phyloP scores from a whole-genome alignment of 164 flowering plant genomes.

The Houttuynia cordata region DNA sequence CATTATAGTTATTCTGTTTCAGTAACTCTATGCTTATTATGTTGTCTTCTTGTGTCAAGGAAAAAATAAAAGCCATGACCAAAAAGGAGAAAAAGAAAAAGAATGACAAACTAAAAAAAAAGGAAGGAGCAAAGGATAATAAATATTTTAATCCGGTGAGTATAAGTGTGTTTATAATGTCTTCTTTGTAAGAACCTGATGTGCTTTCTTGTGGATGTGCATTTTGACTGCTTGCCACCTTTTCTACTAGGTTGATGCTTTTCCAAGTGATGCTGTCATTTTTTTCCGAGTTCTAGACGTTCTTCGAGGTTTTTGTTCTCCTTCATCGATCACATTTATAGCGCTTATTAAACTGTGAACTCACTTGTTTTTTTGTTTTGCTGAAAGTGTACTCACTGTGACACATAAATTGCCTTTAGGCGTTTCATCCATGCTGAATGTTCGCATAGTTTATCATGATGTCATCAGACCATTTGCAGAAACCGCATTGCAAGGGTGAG shows the following conservation, averaged over 20 bases:
- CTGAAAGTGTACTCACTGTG: slow-evolving; percentile 8
- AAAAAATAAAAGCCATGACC: slow-evolving; percentile 46
- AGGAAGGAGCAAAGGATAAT: slow-evolving; percentile 63
- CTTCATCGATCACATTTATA: neutral
- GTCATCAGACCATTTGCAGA: slow-evolving; percentile 99
- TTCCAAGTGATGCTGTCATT: slow-evolving; percentile 95
- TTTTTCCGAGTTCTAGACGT: slow-evolving; percentile 82
- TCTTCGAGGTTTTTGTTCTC: slow-evolving; percentile 62
- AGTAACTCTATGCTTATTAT: slow-evolving; percentile 4
- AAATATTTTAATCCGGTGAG: slow-evolving; percentile 89
- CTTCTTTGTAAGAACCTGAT: neutral
- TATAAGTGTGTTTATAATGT: slow-evolving; percentile 1
- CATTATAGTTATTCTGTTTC: neutral
- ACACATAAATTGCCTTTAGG: slow-evolving; percentile 32
- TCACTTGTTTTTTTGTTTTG: too few relatives aligned
- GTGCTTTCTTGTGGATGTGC: neutral
- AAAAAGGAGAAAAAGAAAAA: slow-evolving; percentile 64
- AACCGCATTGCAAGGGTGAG: slow-evolving; percentile 71
- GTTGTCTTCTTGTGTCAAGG: slow-evolving; percentile 28
- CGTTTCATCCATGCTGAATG: slow-evolving; percentile 77
- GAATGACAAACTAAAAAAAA: slow-evolving; percentile 70
- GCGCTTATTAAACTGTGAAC: neutral
- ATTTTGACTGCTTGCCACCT: neutral
- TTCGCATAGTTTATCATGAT: slow-evolving; percentile 58
- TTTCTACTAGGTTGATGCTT: slow-evolving; percentile 84